Evolutionary conservation across 257 asterid species (phyloP), one percentile per base, ranked within the genome.

Genomic region (Scutellaria galericulata): DNA sequence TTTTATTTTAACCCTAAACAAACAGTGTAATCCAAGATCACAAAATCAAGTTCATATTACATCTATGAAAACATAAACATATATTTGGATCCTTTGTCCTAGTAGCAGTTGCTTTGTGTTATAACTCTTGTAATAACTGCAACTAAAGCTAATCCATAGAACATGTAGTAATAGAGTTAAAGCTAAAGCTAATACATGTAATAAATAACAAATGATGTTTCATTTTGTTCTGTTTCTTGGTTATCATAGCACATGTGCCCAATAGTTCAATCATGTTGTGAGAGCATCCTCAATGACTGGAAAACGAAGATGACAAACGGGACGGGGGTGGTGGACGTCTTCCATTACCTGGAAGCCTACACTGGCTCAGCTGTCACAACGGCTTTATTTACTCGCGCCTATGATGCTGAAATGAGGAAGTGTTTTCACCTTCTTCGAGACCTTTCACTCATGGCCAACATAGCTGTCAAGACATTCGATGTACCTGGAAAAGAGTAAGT

Each of bases 241-340:
- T 18, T 66, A 40, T 56, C 37, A 24, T 44, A 81, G 82, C 60
- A 77, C 42, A 77, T 75, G 85, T 72, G 74, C 20, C 78, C 80
- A 1, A 65, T 47, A 27, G 56, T 81, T 7, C 64, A 56, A 63
- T 13, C 62, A 0, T 51, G 73, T 66, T 15, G 70, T 13, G 81
- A 75, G 15, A 59, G 8, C 41, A 61, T 78, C 60, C 31, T 81
- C 2, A 56, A 11, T 7, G 79, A 71, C 13, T 81, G 83, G 83
- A 71, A 71, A 24, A 61, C 37, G 67, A 66, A 73, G 81, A 40
- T 72, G 74, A 73, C 71, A n/a, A 59, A 56, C 12, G 84, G 82
- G 39, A 53, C 69, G 5, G 79, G 77, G 35, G 79, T 77, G 20
- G 84, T 80, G 5, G 84, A 80, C 31, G 76, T 77, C 24, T 76